Percentiles rank a stretch among this genome's conserved stretches.
These are phyloP conservation scores for Penicillium palitans DNA, from an alignment of 2,329 filamentous ascomycete genomes.

Conservation along the genomic window DNA sequence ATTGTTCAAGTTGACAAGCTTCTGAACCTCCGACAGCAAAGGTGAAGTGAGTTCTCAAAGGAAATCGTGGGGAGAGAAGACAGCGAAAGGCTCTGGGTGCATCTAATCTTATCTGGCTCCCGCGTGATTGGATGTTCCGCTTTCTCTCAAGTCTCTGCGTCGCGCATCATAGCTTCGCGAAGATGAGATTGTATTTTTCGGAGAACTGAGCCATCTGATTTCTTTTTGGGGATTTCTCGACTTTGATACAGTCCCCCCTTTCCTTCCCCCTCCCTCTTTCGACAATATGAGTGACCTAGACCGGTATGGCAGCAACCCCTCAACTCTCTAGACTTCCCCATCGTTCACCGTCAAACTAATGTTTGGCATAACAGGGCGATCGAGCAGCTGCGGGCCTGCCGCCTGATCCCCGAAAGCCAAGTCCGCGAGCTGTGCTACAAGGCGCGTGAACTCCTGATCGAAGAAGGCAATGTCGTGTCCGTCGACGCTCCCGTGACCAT, in stretches of 20 bases:
- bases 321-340: neutral
- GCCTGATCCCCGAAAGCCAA: conserved; percentile 91
- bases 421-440: conserved; percentile 98
- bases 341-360: conserved; percentile 16
- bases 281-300: conserved; percentile 85
- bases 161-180: conserved; percentile 22
- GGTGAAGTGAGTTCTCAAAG: conserved; percentile 8
- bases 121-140: conserved; percentile 30
- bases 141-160: conserved; percentile 8
- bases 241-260: conserved; percentile 12
- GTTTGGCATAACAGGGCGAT: conserved; percentile 67
- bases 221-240: conserved; percentile 12
- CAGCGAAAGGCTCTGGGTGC: conserved; percentile 31
- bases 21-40: neutral
- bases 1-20: neutral
- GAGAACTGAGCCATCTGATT: conserved; percentile 17
- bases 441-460: conserved; percentile 90
- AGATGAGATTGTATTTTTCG: conserved; percentile 19
- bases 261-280: conserved; percentile 9
- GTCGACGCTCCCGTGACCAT: conserved; percentile 96
- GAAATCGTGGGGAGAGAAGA: conserved; percentile 11
- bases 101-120: conserved; percentile 44
- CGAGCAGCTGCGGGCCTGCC: conserved; percentile 89
- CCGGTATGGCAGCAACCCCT: conserved; percentile 58
- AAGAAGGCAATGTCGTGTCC: conserved; percentile 95